phyloP scores from a whole-genome alignment of 768 basidiomycete species.

The Amanita pseudoporphyria region DNA sequence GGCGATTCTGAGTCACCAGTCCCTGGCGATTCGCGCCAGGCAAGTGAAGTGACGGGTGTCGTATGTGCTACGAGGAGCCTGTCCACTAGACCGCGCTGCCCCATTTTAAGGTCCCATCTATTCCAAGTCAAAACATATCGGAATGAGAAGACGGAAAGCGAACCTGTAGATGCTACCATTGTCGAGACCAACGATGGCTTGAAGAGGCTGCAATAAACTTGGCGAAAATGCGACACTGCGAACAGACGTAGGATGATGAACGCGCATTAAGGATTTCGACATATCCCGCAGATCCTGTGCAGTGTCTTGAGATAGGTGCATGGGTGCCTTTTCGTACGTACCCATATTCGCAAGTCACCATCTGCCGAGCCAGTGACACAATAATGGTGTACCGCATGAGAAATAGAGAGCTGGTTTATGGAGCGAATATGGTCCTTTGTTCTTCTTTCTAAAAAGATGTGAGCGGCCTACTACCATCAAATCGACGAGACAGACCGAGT shows the following conservation, averaged over 20 bases:
- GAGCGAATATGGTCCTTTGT: constrained; percentile 65
- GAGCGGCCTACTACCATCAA: neutral
- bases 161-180: constrained; percentile 62
- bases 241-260: constrained; percentile 61
- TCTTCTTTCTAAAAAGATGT: constrained; percentile 38
- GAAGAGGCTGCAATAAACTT: constrained; percentile 51
- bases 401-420: constrained; percentile 61
- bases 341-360: constrained; percentile 76
- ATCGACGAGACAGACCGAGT: constrained; percentile 43
- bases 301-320: constrained; percentile 1
- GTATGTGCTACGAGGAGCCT: constrained; percentile 67
- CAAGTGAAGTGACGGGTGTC: constrained; percentile 60
- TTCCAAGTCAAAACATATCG: constrained; percentile 1
- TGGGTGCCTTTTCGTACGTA: constrained; percentile 21
- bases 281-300: constrained; percentile 65
- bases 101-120: constrained; percentile 77
- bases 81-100: constrained; percentile 64
- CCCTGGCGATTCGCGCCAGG: constrained; percentile 44
- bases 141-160: constrained; percentile 8
- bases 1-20: constrained; percentile 14
- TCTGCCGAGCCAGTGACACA: constrained; percentile 77
- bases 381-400: constrained; percentile 57
- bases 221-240: constrained; percentile 67
- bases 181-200: constrained; percentile 59
- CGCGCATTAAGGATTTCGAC: constrained; percentile 56